Evolutionary conservation across 768 basidiomycete species (phyloP).

Genomic region (Suillus clintonianus): DNA sequence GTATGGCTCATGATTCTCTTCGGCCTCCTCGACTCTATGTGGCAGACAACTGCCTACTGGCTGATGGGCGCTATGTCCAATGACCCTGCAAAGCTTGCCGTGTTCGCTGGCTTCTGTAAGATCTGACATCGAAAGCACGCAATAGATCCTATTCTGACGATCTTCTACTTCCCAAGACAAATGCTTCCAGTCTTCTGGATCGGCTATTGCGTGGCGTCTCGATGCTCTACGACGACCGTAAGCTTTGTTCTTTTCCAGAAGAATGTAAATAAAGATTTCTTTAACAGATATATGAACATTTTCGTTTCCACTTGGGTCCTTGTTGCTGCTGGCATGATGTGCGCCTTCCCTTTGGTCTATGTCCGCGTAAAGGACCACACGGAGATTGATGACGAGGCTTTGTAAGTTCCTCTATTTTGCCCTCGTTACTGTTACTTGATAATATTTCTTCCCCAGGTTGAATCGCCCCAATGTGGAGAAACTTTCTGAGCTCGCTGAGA

Average conservation of each 20-base stretch:
- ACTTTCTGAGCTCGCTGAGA: neutral
- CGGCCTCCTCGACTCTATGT: slow-evolving; percentile 27
- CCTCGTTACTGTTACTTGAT: neutral
- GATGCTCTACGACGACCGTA: slow-evolving; percentile 62
- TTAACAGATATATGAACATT: slow-evolving; percentile 56
- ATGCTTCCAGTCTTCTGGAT: slow-evolving; percentile 71
- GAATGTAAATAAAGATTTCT: too few relatives aligned
- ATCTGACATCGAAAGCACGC: slow-evolving; percentile 17
- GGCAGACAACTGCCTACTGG: slow-evolving; percentile 41
- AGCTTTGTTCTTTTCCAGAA: slow-evolving; percentile 6
- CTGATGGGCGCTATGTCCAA: slow-evolving; percentile 45
- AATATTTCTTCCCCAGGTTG: neutral
- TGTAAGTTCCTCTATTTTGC: slow-evolving; percentile 38
- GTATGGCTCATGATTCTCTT: slow-evolving; percentile 7
- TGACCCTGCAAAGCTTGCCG: slow-evolving; percentile 46
- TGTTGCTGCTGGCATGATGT: slow-evolving; percentile 59
- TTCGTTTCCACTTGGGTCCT: slow-evolving; percentile 69
- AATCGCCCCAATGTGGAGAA: neutral
- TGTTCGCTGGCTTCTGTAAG: slow-evolving; percentile 48
- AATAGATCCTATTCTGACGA: slow-evolving; percentile 1
- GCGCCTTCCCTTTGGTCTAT: slow-evolving; percentile 69
- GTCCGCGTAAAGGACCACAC: slow-evolving; percentile 59
- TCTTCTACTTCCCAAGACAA: slow-evolving; percentile 43
- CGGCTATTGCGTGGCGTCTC: slow-evolving; percentile 62
- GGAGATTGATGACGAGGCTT: slow-evolving; percentile 50